Evolutionary conservation across 768 basidiomycete species (phyloP), one percentile per base, ranked within the genome.

Genomic region (Pleurotus cornucopiae): DNA sequence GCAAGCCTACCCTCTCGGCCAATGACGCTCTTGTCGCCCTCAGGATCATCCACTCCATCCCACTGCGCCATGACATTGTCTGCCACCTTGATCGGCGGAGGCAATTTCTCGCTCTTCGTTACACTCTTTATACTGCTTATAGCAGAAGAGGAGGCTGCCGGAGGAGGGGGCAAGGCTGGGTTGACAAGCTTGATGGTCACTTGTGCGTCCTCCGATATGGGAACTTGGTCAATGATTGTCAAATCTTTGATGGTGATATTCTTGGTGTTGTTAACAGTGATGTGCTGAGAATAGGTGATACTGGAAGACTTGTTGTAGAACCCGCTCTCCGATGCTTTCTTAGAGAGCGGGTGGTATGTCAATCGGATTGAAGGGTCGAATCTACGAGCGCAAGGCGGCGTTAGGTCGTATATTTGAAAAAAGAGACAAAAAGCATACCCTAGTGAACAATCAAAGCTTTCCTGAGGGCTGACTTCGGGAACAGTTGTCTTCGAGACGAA

Each of bases 321-420:
- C 12, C 54, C 54, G 44, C 43, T 20, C 23, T 55, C 37, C n/a
- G 54, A 45, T 12, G 44, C 14, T 45, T 30, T 44, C 43, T 55
- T 72, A 56, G 62, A 63, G 20, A 63, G 61, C 3, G 54, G 54
- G 37, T 55, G 54, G 43, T 55, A 55, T 4, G 40, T 55, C n/a
- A 55, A 14, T 13, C 43, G 54, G 30, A 55, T 34, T 18, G 54
- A 55, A 16, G 54, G 34, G 18, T 55, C 43, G 23, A 40, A 23
- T 13, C 54, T 55, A 46, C 5, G 18, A 18, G 21, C 34, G 16
- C 6, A 59, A 75, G 75, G 4, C 67, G 70, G 30, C 73, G 54
- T 1, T 71, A 71, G 16, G 52, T 76, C 61, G 72, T 67, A 3
- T 71, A 66, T 55, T 76, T 73, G 7, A 74, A 54, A 4, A 75